A percentile compares a stretch with the other conserved stretches of the same genome.
phyloP scores from a whole-genome alignment of 139 green algal genomes.

The Chlorella sp. region DNA sequence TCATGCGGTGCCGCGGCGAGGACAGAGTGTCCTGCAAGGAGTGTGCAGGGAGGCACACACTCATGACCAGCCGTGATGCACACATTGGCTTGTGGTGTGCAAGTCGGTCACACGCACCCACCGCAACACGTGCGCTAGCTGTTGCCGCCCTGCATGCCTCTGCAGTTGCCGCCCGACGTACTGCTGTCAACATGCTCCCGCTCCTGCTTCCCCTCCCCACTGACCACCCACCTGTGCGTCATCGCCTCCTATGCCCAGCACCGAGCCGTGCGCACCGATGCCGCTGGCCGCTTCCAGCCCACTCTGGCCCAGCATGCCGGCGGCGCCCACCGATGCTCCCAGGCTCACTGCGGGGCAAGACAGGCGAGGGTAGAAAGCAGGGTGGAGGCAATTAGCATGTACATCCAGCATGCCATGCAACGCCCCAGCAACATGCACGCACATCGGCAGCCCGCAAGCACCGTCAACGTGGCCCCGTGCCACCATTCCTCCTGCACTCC shows the following conservation, averaged over 20 bases:
- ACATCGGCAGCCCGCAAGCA: no score
- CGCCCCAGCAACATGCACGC: no score
- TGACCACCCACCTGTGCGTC: slow-evolving; percentile 8
- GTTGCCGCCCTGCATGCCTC: no score
- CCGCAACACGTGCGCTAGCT: no score
- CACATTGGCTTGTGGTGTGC: no score
- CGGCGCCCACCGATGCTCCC: background rate
- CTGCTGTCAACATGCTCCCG: no score
- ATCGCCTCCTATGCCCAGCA: background rate
- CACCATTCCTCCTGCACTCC: no score
- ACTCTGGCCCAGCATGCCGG: background rate
- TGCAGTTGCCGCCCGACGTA: no score
- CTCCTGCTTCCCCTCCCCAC: no score
- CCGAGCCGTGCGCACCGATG: background rate
- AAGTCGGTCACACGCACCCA: background rate
- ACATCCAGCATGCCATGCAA: no score
- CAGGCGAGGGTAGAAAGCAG: background rate
- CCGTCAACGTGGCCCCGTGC: no score
- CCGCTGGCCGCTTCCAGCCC: slow-evolving; percentile 16
- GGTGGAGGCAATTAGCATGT: background rate
- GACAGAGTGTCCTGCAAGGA: slow-evolving; percentile 2
- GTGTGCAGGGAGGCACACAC: background rate
- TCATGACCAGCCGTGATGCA: no score
- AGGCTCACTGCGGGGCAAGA: slow-evolving; percentile 13
- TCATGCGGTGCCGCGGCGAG: slow-evolving; percentile 5